These are phyloP conservation scores for Plenodomus lindquistii DNA, from an alignment of 2,329 filamentous ascomycete genomes.

Conservation along the genomic window DNA sequence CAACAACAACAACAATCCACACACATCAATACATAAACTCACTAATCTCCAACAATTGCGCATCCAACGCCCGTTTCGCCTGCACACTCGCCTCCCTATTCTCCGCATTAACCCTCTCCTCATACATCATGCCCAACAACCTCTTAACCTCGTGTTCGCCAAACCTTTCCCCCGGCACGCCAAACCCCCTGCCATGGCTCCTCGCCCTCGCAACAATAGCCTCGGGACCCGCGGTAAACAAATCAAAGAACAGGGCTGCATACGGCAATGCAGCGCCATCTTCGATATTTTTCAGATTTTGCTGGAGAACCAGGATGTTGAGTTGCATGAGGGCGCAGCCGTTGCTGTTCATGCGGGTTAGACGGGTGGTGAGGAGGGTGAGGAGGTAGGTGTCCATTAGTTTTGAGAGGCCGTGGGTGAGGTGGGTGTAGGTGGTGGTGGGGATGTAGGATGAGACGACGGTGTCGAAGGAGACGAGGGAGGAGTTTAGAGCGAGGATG, in stretches of 20 bases:
- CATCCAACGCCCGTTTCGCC: constrained; percentile 70
- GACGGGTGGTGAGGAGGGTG: constrained; percentile 62
- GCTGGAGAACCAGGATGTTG: constrained; percentile 92
- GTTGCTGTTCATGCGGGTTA: constrained; percentile 80
- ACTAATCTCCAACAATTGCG: constrained; percentile 70
- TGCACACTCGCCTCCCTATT: constrained; percentile 67
- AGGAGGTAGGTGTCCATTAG: constrained; percentile 82
- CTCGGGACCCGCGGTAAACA: constrained; percentile 69
- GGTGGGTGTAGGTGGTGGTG: constrained; percentile 68
- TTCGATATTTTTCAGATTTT: constrained; percentile 94
- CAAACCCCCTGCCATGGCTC: constrained; percentile 40
- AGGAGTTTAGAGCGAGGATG: constrained; percentile 80
- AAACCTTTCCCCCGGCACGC: constrained; percentile 36
- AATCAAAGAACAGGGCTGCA: constrained; percentile 68
- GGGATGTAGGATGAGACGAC: constrained; percentile 75
- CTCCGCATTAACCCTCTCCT: constrained; percentile 61
- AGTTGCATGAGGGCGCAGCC: constrained; percentile 88
- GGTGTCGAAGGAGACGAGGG: constrained; percentile 86
- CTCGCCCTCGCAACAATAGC: constrained; percentile 66
- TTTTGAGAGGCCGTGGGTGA: constrained; percentile 74
- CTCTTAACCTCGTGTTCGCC: constrained; percentile 46
- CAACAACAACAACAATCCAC: too few species aligned
- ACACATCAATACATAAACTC: constrained; percentile 72
- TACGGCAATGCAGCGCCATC: constrained; percentile 66
- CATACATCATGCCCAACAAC: constrained; percentile 48